Evolutionary conservation across 345 rosid species (phyloP).

Genomic region (Gossypium rotundifolium): DNA sequence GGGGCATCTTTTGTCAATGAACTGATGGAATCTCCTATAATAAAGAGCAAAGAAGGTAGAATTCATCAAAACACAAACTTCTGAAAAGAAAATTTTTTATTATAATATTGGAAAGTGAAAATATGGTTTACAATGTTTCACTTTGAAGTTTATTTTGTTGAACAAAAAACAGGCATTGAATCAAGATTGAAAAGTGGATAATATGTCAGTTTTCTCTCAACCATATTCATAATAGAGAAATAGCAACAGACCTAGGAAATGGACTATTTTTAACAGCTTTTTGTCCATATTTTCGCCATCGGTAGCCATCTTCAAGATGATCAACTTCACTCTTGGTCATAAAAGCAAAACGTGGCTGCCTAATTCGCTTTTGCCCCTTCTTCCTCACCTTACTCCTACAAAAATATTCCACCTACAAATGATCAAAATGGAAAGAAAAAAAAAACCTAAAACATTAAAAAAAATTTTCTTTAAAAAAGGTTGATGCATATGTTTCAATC

Average conservation of each 20-base stretch:
- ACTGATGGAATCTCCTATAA: not conserved
- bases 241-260: constrained; percentile 58
- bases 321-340: constrained; percentile 93
- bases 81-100: not conserved
- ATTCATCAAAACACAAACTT: not conserved
- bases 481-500: not conserved
- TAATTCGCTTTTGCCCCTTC: constrained; percentile 75
- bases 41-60: not conserved
- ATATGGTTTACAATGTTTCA: constrained; percentile 5
- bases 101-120: constrained; percentile 2
- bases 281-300: constrained; percentile 89
- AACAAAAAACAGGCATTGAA: not conserved
- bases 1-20: not conserved
- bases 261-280: constrained; percentile 94
- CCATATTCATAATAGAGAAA: not conserved
- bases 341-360: constrained; percentile 86
- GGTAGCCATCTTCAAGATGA: constrained; percentile 95
- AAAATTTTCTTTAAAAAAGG: not conserved
- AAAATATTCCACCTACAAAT: constrained; percentile 28
- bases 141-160: not conserved
- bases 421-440: constrained; percentile 12
- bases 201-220: not conserved
- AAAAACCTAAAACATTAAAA: constrained; percentile 2
- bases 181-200: not conserved
- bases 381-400: constrained; percentile 64